Evolutionary conservation across 2,329 filamentous ascomycete species (phyloP).

Genomic region (Septoria linicola): DNA sequence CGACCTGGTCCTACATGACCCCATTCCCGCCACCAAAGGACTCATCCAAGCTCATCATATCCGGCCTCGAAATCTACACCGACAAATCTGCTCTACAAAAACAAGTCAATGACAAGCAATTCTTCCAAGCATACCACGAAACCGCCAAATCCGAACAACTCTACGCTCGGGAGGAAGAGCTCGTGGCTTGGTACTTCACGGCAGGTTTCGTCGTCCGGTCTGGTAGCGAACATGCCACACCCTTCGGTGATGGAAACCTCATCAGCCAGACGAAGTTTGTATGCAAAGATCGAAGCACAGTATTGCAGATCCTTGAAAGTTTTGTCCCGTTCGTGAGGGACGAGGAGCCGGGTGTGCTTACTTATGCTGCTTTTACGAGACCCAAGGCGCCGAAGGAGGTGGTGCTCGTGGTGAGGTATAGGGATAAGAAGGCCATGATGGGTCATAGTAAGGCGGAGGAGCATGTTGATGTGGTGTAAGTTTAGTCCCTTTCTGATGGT

Average conservation of each 20-base stretch:
- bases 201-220: conserved; percentile 27
- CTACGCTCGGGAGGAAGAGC: conserved; percentile 27
- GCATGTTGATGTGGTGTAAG: conserved; percentile 27
- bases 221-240: conserved; percentile 11
- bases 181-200: conserved; percentile 30
- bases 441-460: conserved; percentile 26
- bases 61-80: conserved; percentile 33
- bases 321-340: conserved; percentile 21
- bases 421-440: conserved; percentile 21
- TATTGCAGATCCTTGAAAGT: conserved; percentile 6
- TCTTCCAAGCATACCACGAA: conserved; percentile 31
- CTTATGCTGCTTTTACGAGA: conserved; percentile 31
- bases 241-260: conserved; percentile 16
- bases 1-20: conserved; percentile 16
- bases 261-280: conserved; percentile 26
- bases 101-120: conserved; percentile 31
- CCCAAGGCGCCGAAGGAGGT: conserved; percentile 31
- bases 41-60: conserved; percentile 16
- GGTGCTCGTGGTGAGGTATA: conserved; percentile 30
- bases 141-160: conserved; percentile 24
- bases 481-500: conserved; percentile 11
- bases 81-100: conserved; percentile 27
- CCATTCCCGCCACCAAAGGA: conserved; percentile 19
- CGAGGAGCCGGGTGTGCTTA: conserved; percentile 28
- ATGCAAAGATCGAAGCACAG: conserved; percentile 7